Evolutionary conservation across 2,329 filamentous ascomycete genomes (phyloP).

Genomic region (Venturia oleaginea): DNA sequence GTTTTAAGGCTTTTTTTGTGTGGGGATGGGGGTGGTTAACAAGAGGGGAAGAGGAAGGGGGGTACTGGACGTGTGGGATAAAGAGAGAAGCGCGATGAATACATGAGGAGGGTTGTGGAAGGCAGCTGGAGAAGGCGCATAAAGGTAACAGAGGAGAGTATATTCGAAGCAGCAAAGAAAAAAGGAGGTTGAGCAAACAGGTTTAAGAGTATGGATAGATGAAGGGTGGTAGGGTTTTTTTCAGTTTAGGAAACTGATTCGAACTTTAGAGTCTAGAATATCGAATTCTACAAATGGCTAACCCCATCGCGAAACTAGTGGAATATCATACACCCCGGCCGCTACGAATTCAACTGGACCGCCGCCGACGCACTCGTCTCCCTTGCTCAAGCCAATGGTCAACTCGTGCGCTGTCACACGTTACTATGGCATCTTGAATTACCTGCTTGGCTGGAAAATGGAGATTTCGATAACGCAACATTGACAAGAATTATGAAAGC

Average conservation of each 20-base stretch:
- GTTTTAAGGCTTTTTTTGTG: background rate
- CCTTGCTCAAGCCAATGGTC: slow-evolving; percentile 47
- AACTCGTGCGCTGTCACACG: slow-evolving; percentile 52
- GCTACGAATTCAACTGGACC: slow-evolving; percentile 46
- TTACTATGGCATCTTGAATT: slow-evolving; percentile 12
- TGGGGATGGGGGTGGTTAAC: background rate
- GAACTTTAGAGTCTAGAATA: too few species aligned
- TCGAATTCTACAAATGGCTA: background rate
- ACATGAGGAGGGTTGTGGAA: too few species aligned
- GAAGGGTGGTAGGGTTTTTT: too few species aligned
- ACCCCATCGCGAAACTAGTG: slow-evolving; percentile 28
- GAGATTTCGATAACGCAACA: background rate
- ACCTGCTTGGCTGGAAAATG: slow-evolving; percentile 7
- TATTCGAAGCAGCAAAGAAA: background rate
- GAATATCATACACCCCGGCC: slow-evolving; percentile 45
- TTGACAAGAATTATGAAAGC: slow-evolving; percentile 6
- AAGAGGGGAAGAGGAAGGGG: background rate
- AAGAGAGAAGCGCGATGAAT: too few species aligned
- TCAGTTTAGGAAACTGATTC: too few species aligned
- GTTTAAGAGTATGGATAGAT: too few species aligned
- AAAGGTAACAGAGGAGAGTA: too few species aligned
- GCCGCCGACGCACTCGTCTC: slow-evolving; percentile 51
- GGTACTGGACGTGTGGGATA: background rate
- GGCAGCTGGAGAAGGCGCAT: too few species aligned
- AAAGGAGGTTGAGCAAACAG: background rate